Conservation (phyloP, 371 early-diverging fungal species). For the Funneliformis caledonium region DNA sequence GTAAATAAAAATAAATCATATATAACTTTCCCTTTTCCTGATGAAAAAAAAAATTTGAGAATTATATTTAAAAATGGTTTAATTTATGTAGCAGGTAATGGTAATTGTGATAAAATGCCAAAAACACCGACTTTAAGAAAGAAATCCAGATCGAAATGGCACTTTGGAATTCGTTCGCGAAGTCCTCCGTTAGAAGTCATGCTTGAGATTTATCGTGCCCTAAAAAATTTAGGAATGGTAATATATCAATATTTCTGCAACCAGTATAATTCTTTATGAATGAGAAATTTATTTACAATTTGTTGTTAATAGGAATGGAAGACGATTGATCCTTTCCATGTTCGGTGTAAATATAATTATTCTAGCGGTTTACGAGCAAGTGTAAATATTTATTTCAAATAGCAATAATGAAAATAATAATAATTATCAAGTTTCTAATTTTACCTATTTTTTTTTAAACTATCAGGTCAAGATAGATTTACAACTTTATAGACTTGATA, state of each 20-base stretch:
- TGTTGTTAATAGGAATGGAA: slow-evolving; percentile 77
- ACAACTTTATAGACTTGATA: slow-evolving; percentile 90
- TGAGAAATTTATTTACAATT: neutral
- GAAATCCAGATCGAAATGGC: slow-evolving; percentile 78
- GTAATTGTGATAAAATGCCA: neutral
- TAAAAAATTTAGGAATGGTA: slow-evolving; percentile 87
- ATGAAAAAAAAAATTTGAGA: neutral
- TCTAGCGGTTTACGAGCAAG: slow-evolving; percentile 50
- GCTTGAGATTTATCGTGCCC: slow-evolving; percentile 93
- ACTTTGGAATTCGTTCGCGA: slow-evolving; percentile 95
- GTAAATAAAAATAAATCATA: neutral
- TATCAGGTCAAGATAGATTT: slow-evolving; percentile 85
- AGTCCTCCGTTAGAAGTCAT: slow-evolving; percentile 95
- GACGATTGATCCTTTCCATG: slow-evolving; percentile 83
- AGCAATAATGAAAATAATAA: too few species aligned
- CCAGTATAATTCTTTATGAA: neutral
- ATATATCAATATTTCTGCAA: neutral
- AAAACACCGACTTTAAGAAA: slow-evolving; percentile 37
- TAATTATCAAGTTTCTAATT: neutral
- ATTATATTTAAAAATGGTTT: neutral
- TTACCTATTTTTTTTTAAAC: neutral
- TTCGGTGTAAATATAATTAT: slow-evolving; percentile 74
- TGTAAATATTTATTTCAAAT: slow-evolving; percentile 24
- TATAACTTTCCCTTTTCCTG: slow-evolving; percentile 9
- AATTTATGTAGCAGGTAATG: neutral